A percentile compares a stretch with the other conserved stretches of the same genome.
These are phyloP conservation scores for Garcia nutans DNA, from an alignment of 345 rosid species.

Conservation along the genomic window DNA sequence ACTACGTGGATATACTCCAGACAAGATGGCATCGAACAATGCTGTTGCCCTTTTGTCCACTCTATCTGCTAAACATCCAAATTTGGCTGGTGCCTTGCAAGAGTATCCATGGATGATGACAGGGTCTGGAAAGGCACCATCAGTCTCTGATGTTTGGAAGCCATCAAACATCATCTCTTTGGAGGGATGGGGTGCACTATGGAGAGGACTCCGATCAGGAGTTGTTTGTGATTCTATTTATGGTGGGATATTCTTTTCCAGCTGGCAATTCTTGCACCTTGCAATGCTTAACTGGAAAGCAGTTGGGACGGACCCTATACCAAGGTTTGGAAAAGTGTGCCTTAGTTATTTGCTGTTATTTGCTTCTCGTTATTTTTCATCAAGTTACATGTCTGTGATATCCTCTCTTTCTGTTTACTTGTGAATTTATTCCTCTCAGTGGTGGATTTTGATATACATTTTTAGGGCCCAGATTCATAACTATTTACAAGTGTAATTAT, in stretches of 20 bases:
- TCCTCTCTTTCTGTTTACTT: neutral
- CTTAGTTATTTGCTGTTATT: neutral
- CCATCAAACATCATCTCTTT: constrained; percentile 59
- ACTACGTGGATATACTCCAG: constrained; percentile 58
- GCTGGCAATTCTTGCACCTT: constrained; percentile 80
- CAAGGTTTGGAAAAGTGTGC: constrained; percentile 47
- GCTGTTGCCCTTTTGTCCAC: constrained; percentile 68
- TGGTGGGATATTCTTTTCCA: constrained; percentile 80
- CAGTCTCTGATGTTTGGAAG: constrained; percentile 62
- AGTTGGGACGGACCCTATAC: constrained; percentile 74
- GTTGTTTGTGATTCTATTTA: constrained; percentile 70
- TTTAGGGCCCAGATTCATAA: too few relatives aligned
- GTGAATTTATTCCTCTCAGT: too few relatives aligned
- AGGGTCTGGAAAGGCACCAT: constrained; percentile 87
- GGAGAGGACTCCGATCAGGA: constrained; percentile 84
- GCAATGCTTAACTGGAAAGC: constrained; percentile 86
- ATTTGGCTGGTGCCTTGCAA: constrained; percentile 63
- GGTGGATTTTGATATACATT: too few relatives aligned
- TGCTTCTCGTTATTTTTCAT: neutral
- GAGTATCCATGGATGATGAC: constrained; percentile 95
- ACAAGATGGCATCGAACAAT: constrained; percentile 58
- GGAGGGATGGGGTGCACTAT: constrained; percentile 78
- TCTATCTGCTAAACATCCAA: constrained; percentile 61
- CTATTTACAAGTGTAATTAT: too few relatives aligned
- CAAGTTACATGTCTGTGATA: neutral